These are phyloP conservation scores for Phytophthora uliginosa DNA, from an alignment of 352 stramenopile species.

Conservation along the genomic window DNA sequence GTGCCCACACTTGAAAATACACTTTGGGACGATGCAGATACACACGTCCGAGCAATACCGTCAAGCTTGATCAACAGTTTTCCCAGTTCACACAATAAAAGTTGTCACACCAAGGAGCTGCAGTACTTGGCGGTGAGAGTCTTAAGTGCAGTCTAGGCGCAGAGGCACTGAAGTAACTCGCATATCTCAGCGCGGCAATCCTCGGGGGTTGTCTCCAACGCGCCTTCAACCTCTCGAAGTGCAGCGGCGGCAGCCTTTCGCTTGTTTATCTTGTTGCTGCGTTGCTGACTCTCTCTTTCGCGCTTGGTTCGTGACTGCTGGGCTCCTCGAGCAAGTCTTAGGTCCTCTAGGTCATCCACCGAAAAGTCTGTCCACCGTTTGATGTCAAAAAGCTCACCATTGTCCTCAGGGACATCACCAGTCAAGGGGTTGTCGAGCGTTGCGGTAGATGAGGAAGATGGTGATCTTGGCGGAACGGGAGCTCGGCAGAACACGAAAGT, in stretches of 20 bases:
- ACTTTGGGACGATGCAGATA: background rate
- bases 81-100: background rate
- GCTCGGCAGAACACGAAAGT: slow-evolving; percentile 54
- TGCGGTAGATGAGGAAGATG: slow-evolving; percentile 1
- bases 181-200: slow-evolving; percentile 72
- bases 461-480: slow-evolving; percentile 1
- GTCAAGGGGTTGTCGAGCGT: background rate
- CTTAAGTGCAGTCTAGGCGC: background rate
- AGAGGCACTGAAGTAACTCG: slow-evolving; percentile 52
- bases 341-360: slow-evolving; percentile 46
- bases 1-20: background rate
- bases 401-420: slow-evolving; percentile 1
- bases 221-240: slow-evolving; percentile 54
- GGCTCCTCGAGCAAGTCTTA: slow-evolving; percentile 26
- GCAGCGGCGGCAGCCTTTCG: slow-evolving; percentile 27
- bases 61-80: background rate
- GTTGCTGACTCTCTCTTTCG: background rate
- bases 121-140: no score
- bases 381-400: slow-evolving; percentile 38
- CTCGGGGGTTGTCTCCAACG: slow-evolving; percentile 55
- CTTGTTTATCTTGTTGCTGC: slow-evolving; percentile 3
- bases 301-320: background rate
- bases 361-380: slow-evolving; percentile 63
- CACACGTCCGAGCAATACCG: background rate
- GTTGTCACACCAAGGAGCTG: no score